Evolutionary conservation across 73 alveolate genomes (phyloP).

Genomic region (Diophrys sp.): DNA sequence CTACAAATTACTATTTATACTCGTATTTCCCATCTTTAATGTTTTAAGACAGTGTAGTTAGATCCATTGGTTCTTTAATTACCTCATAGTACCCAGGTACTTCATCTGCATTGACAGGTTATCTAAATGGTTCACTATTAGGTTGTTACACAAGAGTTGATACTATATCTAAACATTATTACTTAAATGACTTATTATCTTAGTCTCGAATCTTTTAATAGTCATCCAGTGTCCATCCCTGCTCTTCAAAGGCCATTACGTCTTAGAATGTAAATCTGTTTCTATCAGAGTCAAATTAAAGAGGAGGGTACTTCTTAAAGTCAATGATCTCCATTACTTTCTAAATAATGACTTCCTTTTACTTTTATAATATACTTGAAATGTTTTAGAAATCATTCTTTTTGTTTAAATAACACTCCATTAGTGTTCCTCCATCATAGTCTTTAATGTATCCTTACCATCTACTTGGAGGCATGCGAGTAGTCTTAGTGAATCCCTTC

Average conservation of each 20-base stretch:
- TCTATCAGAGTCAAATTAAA: slow-evolving; percentile 12
- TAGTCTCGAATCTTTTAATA: slow-evolving; percentile 58
- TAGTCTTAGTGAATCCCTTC: slow-evolving; percentile 81
- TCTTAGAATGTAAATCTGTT: slow-evolving; percentile 52
- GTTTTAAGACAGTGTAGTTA: slow-evolving; percentile 66
- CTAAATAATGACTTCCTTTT: slow-evolving; percentile 6
- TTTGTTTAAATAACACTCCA: slow-evolving; percentile 76
- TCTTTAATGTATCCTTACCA: slow-evolving; percentile 87
- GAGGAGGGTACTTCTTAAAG: slow-evolving; percentile 54
- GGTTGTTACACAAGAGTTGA: slow-evolving; percentile 39
- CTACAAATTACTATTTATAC: slow-evolving; percentile 56
- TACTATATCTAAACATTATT: slow-evolving; percentile 57
- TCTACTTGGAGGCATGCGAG: slow-evolving; percentile 59
- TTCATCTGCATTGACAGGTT: slow-evolving; percentile 81
- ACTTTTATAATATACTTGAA: slow-evolving; percentile 54
- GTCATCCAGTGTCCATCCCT: slow-evolving; percentile 86
- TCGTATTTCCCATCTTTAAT: slow-evolving; percentile 70
- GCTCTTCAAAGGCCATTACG: slow-evolving; percentile 76
- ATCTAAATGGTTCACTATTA: slow-evolving; percentile 78
- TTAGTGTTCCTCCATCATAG: slow-evolving; percentile 92
- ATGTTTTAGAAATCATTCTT: slow-evolving; percentile 63
- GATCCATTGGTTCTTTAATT: slow-evolving; percentile 88
- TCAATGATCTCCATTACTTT: slow-evolving; percentile 14
- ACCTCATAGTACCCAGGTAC: slow-evolving; percentile 89
- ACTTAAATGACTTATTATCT: slow-evolving; percentile 70